phyloP scores from a whole-genome alignment of 2,329 filamentous ascomycete genomes.

The Chlorencoelia australis region DNA sequence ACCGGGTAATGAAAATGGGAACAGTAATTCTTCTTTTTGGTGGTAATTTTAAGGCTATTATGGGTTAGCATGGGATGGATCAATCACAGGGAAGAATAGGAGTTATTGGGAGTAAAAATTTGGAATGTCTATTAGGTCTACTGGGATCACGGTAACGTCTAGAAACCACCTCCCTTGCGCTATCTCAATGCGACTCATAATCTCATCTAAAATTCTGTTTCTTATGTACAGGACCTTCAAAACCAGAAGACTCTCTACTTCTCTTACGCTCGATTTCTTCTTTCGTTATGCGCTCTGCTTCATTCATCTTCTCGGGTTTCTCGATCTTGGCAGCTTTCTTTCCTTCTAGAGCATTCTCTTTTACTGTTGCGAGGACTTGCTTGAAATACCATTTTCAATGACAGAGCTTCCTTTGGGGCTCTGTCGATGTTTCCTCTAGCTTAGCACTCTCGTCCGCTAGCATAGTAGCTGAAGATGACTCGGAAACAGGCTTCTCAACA shows the following conservation, averaged over 20 bases:
- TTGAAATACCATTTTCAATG: conserved; percentile 60
- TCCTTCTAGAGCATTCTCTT: conserved; percentile 60
- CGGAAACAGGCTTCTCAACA: conserved; percentile 11
- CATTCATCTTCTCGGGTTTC: conserved; percentile 74
- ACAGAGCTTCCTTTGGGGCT: conserved; percentile 39
- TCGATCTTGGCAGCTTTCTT: conserved; percentile 52
- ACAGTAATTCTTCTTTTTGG: too few species aligned
- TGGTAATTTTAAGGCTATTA: too few species aligned
- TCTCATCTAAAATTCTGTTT: conserved; percentile 35
- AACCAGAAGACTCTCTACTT: conserved; percentile 37
- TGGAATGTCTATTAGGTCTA: too few species aligned
- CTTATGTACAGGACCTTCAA: conserved; percentile 43
- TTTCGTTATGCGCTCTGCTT: conserved; percentile 82
- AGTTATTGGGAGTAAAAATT: too few species aligned
- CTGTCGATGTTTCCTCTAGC: not conserved
- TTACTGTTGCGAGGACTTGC: conserved; percentile 60
- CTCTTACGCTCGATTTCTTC: conserved; percentile 68
- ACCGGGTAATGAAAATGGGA: too few species aligned
- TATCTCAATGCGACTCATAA: not conserved
- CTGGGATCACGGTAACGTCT: conserved; percentile 20
- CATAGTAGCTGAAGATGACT: conserved; percentile 1
- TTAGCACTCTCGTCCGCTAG: not conserved
- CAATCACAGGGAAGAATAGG: too few species aligned
- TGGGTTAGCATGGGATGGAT: too few species aligned
- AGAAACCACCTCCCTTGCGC: too few species aligned